Evolutionary conservation across 2,329 filamentous ascomycete genomes (phyloP).

Genomic region (Botryotinia calthae): DNA sequence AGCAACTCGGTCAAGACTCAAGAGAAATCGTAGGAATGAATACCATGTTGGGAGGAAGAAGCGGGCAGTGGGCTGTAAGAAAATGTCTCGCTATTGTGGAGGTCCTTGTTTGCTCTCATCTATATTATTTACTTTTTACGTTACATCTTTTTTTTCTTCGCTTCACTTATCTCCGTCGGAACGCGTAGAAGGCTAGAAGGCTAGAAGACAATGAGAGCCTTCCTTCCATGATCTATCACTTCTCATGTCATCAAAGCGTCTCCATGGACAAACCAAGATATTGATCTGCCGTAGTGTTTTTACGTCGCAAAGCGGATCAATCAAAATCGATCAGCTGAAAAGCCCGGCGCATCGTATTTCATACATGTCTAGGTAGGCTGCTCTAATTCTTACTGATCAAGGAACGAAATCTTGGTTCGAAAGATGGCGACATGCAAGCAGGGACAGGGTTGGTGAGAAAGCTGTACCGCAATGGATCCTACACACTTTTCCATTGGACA

Average conservation of each 20-base stretch:
- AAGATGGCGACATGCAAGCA: conserved; percentile 11
- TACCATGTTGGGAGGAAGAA: conserved; percentile 12
- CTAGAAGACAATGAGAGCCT: conserved; percentile 14
- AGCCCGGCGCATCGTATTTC: background rate
- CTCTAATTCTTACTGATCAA: background rate
- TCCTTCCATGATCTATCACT: conserved; percentile 15
- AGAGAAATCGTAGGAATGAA: background rate
- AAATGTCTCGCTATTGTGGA: background rate
- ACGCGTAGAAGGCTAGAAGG: background rate
- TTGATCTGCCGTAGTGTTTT: background rate
- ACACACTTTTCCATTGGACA: background rate
- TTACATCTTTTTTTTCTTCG: background rate
- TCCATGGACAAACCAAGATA: background rate
- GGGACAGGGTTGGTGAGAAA: background rate
- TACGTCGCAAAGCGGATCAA: background rate
- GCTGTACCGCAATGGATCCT: background rate
- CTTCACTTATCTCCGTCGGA: background rate
- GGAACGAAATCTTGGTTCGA: conserved; percentile 8
- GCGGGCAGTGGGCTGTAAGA: background rate
- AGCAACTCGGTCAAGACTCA: conserved; percentile 1
- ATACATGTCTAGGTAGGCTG: background rate
- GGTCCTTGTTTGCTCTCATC: background rate
- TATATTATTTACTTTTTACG: background rate
- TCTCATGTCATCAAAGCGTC: conserved; percentile 22
- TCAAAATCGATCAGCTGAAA: conserved; percentile 4